Base-by-base conservation (phyloP, 257 asterid species). In the Nemophila menziesii region DNA sequence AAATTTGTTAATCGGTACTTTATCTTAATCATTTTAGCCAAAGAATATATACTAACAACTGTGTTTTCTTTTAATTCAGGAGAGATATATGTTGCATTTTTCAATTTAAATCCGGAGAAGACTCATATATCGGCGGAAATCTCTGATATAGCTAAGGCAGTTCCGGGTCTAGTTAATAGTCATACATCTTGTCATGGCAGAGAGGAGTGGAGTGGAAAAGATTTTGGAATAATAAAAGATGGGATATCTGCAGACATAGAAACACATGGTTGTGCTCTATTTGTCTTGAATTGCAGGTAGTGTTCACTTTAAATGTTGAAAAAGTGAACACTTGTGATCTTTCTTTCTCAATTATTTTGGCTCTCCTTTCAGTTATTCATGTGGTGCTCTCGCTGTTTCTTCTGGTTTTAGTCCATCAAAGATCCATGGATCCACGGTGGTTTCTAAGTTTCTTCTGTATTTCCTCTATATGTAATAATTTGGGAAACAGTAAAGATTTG, bases 191-290 rank as follows among this genome's bases (percentile, higher is more conserved):
- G 95, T 73, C 33, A 49, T 20, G 57, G 77, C 65, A 68, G 55
- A 44, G 98, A 89, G 70, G 72, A 75, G 51, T 89, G 94, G 95
- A 76, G 78, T 27, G 82, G 70, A 37, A 70, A 61, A 60, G 71
- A 71, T 54, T 75, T 60, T 54, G 92, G 89, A 50, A 61, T 60
- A 18, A 48, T 78, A 22, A 61, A 48, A 48, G 73, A 61, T 5
- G 39, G 73, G 0, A 14, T 84, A 19, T 60, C 86, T 5, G 39
- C 63, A 13, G 67, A 52, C 48, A 61, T 89, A 16, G 78, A 37
- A 19, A 49, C 57, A 38, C 95, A 80, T 61, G 97, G 93, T 36
- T 57, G 70, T 61, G 92, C 93, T 5, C 68, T 89, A 27, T 72
- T 89, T 53, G 66, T 71, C 51, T 54, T 87, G 17, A 48, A 55